Evolutionary conservation across 176 grass and related monocot species (phyloP), one percentile per base, ranked within the genome.

Genomic region (Stipa capillata): DNA sequence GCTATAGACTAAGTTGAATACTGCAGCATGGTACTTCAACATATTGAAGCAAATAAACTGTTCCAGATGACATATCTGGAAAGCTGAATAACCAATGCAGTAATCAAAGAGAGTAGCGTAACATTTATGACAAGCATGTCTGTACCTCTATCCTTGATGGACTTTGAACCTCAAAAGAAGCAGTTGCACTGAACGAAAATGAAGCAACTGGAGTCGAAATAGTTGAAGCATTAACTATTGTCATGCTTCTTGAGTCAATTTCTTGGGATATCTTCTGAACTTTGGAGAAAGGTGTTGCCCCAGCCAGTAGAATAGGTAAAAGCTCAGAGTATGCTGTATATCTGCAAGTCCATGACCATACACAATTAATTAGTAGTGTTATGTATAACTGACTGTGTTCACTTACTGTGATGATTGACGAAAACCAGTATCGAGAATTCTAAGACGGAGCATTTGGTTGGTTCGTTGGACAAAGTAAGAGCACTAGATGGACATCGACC

Each of bases 241-340:
- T 90, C 87, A 86, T 58, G 69, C 33, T 83, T 73, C 86, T 91
- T 2, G 73, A 79, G 64, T 93, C 82, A 9, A 98, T 91, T 87
- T 89, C 78, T 81, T 98, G 96, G 13, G 90, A 92, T 89, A 98
- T 98, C 78, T 85, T 78, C 48, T 98, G 85, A 54, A 98, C 86
- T 87, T 91, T 98, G 49, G 92, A 65, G 2, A 95, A 89, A 16
- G 96, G 96, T 47, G 81, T 91, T 44, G 81, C 82, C 36, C 96
- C 96, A 14, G 77, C 83, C 34, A 82, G 87, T 61, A 98, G 82
- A 87, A 98, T 89, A 64, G 92, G 96, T 65, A 98, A 73, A 42
- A 95, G 90, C 66, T 95, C 92, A 39, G 96, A 98, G 77, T 91
- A 98, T 37, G 90, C 87, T 4, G 96, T 98, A 80, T 93, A 98